These are phyloP conservation scores for Erythrobasidium hasegawianum DNA, from an alignment of 1,284 basidiomycete species.

Conservation along the genomic window DNA sequence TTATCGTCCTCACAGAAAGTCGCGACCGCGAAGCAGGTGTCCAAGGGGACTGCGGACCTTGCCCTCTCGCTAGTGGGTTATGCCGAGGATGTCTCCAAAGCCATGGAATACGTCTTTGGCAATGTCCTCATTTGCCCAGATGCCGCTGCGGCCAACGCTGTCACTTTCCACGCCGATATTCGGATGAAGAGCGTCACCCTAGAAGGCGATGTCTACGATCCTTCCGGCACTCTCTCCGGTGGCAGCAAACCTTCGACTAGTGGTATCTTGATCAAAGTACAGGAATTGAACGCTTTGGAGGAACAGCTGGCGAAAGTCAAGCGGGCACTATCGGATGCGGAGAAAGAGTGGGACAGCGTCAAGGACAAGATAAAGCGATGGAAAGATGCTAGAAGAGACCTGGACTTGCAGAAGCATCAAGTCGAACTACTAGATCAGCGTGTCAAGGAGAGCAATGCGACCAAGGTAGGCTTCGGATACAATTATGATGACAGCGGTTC, in stretches of 20 bases:
- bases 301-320: slow-evolving; percentile 57
- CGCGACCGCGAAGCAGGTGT: slow-evolving; percentile 67
- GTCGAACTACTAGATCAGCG: slow-evolving; percentile 78
- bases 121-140: slow-evolving; percentile 90
- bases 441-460: slow-evolving; percentile 80
- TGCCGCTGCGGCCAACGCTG: slow-evolving; percentile 77
- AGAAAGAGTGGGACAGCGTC: slow-evolving; percentile 59
- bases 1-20: slow-evolving; percentile 74
- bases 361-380: slow-evolving; percentile 65
- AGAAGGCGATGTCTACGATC: slow-evolving; percentile 94
- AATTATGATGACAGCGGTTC: no score
- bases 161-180: slow-evolving; percentile 77
- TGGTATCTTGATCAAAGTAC: slow-evolving; percentile 77
- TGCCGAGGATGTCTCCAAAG: slow-evolving; percentile 74
- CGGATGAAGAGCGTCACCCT: slow-evolving; percentile 82
- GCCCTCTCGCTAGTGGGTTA: slow-evolving; percentile 86
- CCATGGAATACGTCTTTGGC: slow-evolving; percentile 92
- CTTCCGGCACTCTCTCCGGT: slow-evolving; percentile 87
- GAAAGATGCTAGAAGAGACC: slow-evolving; percentile 63
- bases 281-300: slow-evolving; percentile 68
- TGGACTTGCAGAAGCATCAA: slow-evolving; percentile 88
- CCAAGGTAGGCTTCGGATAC: slow-evolving; percentile 52
- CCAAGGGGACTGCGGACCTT: slow-evolving; percentile 74
- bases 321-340: slow-evolving; percentile 57
- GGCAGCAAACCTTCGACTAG: slow-evolving; percentile 76